Evolutionary conservation across 192 early-diverging fungal species (phyloP).

Genomic region (Coemansia sp.): DNA sequence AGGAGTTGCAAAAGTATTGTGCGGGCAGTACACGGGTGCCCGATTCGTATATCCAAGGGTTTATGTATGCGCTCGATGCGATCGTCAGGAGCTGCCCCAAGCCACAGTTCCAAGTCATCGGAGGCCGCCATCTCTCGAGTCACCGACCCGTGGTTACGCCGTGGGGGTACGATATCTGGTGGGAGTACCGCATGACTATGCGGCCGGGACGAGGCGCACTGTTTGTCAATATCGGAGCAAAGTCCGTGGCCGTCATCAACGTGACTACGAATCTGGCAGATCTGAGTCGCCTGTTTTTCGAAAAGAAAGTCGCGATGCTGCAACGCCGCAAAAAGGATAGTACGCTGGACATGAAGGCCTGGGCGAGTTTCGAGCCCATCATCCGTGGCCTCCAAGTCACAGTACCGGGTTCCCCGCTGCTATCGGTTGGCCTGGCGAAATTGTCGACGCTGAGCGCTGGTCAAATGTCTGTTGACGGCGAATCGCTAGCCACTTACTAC

Average conservation of each 20-base stretch:
- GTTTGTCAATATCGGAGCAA: slow-evolving; percentile 11
- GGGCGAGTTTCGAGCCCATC: slow-evolving; percentile 8
- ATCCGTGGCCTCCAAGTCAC: slow-evolving; percentile 5
- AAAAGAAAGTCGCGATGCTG: neutral
- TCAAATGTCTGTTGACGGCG: slow-evolving; percentile 1
- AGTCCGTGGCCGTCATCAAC: slow-evolving; percentile 11
- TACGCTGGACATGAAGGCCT: neutral
- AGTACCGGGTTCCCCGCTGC: neutral
- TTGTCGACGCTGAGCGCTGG: neutral
- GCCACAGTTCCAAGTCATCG: neutral
- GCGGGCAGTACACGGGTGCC: neutral
- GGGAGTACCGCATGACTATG: slow-evolving; percentile 33
- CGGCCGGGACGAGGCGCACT: slow-evolving; percentile 1
- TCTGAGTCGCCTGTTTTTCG: slow-evolving; percentile 7
- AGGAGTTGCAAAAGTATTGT: slow-evolving; percentile 10
- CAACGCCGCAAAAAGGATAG: neutral
- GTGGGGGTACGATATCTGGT: slow-evolving; percentile 29
- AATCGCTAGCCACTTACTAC: slow-evolving; percentile 8
- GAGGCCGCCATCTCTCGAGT: neutral
- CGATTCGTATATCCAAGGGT: slow-evolving; percentile 11
- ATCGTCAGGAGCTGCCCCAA: slow-evolving; percentile 9
- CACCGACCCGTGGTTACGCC: neutral
- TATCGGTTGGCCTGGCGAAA: neutral
- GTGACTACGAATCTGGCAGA: slow-evolving; percentile 6
- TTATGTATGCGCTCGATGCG: slow-evolving; percentile 27